Evolutionary conservation across 257 asterid genomes (phyloP).

Genomic region (Mentha longifolia): DNA sequence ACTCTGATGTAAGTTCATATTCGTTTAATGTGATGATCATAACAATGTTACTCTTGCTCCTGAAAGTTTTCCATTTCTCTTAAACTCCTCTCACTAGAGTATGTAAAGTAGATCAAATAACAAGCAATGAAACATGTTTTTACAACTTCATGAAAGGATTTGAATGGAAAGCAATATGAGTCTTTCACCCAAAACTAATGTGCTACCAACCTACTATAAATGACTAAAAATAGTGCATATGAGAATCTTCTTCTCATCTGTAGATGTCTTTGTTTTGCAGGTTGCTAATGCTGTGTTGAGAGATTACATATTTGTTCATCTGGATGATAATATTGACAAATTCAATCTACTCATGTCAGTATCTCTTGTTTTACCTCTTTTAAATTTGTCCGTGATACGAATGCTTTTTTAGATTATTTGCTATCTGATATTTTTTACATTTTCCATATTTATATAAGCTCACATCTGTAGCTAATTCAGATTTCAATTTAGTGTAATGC

Average conservation of each 20-base stretch:
- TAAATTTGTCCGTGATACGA: background rate
- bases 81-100: constrained; percentile 22
- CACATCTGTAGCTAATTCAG: constrained; percentile 35
- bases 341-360: constrained; percentile 92
- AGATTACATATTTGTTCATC: constrained; percentile 89
- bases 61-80: background rate
- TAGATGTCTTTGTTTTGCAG: constrained; percentile 45
- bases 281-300: constrained; percentile 76
- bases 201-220: background rate
- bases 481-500: constrained; percentile 69
- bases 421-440: constrained; percentile 8
- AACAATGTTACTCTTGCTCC: constrained; percentile 15
- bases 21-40: constrained; percentile 7
- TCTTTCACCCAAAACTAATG: background rate
- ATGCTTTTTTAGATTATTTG: constrained; percentile 6
- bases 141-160: constrained; percentile 20
- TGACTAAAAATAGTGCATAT: background rate
- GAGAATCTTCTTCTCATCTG: constrained; percentile 21
- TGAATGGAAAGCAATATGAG: constrained; percentile 13
- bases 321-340: constrained; percentile 85
- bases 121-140: constrained; percentile 9
- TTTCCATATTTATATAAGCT: constrained; percentile 24
- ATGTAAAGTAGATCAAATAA: constrained; percentile 6
- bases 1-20: constrained; percentile 62
- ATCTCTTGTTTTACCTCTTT: background rate